phyloP scores from a whole-genome alignment of 345 rosid genomes.

The Salix arbutifolia region DNA sequence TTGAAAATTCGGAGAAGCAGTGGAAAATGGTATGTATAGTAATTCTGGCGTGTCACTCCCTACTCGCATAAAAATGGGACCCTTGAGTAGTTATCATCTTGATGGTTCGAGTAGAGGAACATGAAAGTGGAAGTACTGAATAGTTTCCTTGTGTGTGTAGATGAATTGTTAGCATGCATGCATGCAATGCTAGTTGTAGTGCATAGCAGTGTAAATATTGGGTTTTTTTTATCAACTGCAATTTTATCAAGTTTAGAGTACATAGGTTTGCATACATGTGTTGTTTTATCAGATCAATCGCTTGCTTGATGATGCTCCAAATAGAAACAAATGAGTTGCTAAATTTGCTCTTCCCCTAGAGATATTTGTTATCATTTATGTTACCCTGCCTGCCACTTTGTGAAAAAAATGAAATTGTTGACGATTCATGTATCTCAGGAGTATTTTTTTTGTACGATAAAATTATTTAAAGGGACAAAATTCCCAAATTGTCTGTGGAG shows the following conservation, averaged over 20 bases:
- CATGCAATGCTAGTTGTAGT: not conserved
- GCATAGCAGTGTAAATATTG: not conserved
- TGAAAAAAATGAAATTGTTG: not conserved
- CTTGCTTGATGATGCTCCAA: not conserved
- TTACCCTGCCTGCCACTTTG: not conserved
- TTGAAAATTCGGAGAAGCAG: not conserved
- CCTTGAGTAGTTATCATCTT: not conserved
- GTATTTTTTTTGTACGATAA: not conserved
- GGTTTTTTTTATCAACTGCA: not conserved
- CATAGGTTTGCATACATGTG: not conserved
- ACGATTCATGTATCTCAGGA: not conserved
- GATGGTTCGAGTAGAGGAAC: not conserved
- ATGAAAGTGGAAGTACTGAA: not conserved
- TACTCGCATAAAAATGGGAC: not conserved
- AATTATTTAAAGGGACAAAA: not conserved
- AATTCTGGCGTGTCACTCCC: not conserved
- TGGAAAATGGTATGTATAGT: not conserved
- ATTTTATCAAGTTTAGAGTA: not conserved
- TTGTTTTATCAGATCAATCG: not conserved
- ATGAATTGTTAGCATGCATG: not conserved
- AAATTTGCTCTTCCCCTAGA: not conserved
- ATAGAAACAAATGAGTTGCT: not conserved
- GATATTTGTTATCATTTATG: not conserved
- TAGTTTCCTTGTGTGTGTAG: no score
- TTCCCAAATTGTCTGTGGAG: not conserved